A percentile compares a stretch with the other conserved stretches of the same genome.
phyloP scores from a whole-genome alignment of 2,329 filamentous ascomycete species.

The Fusarium lateritium region DNA sequence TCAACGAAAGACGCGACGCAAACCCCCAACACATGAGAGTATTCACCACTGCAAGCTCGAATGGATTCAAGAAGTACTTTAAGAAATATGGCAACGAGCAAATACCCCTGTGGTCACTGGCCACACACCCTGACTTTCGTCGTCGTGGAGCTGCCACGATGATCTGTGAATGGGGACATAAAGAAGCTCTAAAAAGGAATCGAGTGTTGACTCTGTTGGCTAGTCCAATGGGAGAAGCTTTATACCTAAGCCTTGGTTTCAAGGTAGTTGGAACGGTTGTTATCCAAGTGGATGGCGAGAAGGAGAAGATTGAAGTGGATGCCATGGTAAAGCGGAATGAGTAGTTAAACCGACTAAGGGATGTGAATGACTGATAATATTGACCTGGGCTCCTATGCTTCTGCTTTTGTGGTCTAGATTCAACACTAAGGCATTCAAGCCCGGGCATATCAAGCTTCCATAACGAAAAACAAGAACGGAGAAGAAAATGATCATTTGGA shows the following conservation, averaged over 20 bases:
- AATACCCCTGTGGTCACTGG: neutral
- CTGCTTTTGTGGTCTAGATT: no score
- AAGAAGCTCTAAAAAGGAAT: neutral
- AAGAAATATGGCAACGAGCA: neutral
- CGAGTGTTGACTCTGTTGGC: neutral
- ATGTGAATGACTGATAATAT: no score
- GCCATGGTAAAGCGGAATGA: conserved; percentile 2
- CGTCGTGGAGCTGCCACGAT: conserved; percentile 5
- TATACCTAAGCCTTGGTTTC: conserved; percentile 6
- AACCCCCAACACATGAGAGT: conserved; percentile 6
- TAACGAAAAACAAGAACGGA: no score
- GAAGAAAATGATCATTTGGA: no score
- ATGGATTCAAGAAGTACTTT: neutral
- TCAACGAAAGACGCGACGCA: conserved; percentile 12
- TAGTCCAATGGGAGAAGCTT: neutral
- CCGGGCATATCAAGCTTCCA: no score
- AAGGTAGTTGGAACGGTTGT: neutral
- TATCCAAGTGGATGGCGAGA: conserved; percentile 9
- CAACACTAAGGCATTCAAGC: no score
- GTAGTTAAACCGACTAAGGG: neutral
- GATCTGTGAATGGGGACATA: conserved; percentile 17
- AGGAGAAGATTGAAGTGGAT: conserved; percentile 10
- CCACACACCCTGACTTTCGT: conserved; percentile 11
- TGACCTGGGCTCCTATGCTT: no score
- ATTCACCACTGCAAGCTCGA: neutral